Conservation (phyloP, 306 rosid genomes). For the Spatholobus suberectus region DNA sequence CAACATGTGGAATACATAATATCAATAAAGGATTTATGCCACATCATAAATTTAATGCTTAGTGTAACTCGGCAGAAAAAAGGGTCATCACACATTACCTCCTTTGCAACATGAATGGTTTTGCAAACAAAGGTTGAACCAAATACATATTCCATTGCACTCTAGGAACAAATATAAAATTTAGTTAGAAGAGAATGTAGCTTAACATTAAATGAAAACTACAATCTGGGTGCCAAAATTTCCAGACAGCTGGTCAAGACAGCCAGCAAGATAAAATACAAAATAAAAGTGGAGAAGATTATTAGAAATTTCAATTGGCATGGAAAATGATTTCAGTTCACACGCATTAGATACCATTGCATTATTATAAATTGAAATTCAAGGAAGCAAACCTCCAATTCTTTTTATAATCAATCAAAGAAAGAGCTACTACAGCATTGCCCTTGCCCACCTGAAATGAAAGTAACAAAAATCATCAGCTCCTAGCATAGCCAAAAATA, state of each 20-base stretch:
- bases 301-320: conserved; percentile 20
- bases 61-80: conserved; percentile 22
- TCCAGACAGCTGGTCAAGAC: background rate
- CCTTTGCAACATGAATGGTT: conserved; percentile 81
- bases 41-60: conserved; percentile 22
- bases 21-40: conserved; percentile 18
- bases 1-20: conserved; percentile 14
- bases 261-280: conserved; percentile 2
- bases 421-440: conserved; percentile 84
- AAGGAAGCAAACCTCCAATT: conserved; percentile 71
- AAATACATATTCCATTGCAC: conserved; percentile 90
- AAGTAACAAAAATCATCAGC: conserved; percentile 28
- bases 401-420: conserved; percentile 91
- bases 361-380: conserved; percentile 35
- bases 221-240: background rate
- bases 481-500: background rate
- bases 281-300: conserved; percentile 16
- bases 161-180: conserved; percentile 56
- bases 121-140: conserved; percentile 98
- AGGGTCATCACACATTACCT: conserved; percentile 65
- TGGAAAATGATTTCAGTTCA: conserved; percentile 37
- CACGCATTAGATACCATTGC: background rate
- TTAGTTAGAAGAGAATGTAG: conserved; percentile 19
- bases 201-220: conserved; percentile 13
- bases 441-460: conserved; percentile 86